These are phyloP conservation scores for Colletotrichum chrysophilum DNA, from an alignment of 2,329 filamentous ascomycete genomes.

Conservation along the genomic window DNA sequence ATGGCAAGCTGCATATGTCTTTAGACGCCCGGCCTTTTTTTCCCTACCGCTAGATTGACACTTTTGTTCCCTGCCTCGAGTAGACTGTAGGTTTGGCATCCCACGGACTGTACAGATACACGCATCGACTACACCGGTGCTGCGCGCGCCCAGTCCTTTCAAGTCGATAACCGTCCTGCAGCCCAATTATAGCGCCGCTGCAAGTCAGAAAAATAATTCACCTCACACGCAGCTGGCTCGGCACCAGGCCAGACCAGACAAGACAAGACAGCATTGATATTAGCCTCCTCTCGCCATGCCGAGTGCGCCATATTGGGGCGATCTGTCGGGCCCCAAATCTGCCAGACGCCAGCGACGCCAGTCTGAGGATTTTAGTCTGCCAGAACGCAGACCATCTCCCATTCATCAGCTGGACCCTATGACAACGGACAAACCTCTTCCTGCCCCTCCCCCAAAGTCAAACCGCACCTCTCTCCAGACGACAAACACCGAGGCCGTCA, in stretches of 20 bases:
- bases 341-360: conserved; percentile 24
- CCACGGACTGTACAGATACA: conserved; percentile 4
- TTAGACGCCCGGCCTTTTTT: conserved; percentile 20
- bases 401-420: conserved; percentile 10
- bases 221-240: background rate
- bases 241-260: conserved; percentile 25
- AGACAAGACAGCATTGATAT: conserved; percentile 23
- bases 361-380: conserved; percentile 21
- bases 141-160: background rate
- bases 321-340: conserved; percentile 37
- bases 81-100: conserved; percentile 1
- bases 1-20: conserved; percentile 25
- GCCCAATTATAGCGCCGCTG: conserved; percentile 13
- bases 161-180: conserved; percentile 10
- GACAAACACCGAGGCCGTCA: conserved; percentile 56
- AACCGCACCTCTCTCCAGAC: conserved; percentile 63
- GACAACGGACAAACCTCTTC: conserved; percentile 11
- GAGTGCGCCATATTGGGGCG: conserved; percentile 55
- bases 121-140: background rate
- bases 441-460: conserved; percentile 25
- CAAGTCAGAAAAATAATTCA: background rate
- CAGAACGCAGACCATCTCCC: conserved; percentile 23
- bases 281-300: conserved; percentile 25
- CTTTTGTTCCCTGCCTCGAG: conserved; percentile 5
- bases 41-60: conserved; percentile 9